Evolutionary conservation across 352 stramenopile species (phyloP), one percentile per base, ranked within the genome.

Genomic region (Phytophthora tubulina): DNA sequence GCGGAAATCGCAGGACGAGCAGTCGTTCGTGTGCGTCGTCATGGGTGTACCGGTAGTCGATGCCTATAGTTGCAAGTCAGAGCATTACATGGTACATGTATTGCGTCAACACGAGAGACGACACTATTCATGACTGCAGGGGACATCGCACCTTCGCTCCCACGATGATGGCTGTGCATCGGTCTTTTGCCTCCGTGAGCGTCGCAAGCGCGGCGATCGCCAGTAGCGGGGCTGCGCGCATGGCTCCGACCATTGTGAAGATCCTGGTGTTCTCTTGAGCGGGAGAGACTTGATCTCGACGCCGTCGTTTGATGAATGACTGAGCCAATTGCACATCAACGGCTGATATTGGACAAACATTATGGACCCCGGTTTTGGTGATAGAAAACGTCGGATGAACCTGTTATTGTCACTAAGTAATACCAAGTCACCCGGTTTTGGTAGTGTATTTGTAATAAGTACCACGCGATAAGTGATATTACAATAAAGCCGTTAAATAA

Each of bases 1-100:
- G 41, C 89, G 89, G 63, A 94, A 96, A 72, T 96, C 89, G 61
- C 89, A 94, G 30, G 76, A 91, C 60, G 79, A 93, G 65, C 89
- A 95, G 72, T 96, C 89, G 67, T 89, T 93, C 45, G 89, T 91
- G 71, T 96, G 89, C 15, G 89, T 94, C 42, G 86, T 93, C 84
- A 96, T 95, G 33, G 89, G 83, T 14, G 87, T 72, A 2, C 75
- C 75, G 14, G 81, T 94, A 4, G 80, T 84, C 2, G 85, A 92
- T 21, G 84, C 82, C 85, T 92, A 39, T 9, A 66, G 21, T 52
- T 31, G 35, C 38, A 57, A 21, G 64, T 39, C 11, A 54, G 7
- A 21, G 50, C 54, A 59, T 45, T 10, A 52, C 2, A 27, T 27
- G 21, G 21, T 27, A 27, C 21, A 3, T 31, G 2, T 14, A 54